These are phyloP conservation scores for Verticillium nonalfalfae DNA, from an alignment of 2,329 filamentous ascomycete species.

Conservation along the genomic window DNA sequence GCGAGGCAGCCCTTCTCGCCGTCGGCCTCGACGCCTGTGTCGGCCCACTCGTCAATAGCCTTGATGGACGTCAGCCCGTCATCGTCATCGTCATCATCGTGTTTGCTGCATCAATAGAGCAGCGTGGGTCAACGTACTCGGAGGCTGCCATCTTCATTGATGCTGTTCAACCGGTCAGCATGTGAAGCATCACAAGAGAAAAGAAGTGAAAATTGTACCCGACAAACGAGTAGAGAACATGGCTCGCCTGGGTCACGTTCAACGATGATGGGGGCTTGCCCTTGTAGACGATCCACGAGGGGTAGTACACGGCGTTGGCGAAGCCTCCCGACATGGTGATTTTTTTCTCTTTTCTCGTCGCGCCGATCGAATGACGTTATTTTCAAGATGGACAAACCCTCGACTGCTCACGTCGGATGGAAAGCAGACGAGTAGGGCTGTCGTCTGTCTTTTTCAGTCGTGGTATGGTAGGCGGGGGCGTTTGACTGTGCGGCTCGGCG, in stretches of 20 bases:
- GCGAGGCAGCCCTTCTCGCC: constrained; percentile 53
- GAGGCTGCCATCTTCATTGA: constrained; percentile 24
- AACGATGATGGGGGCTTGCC: constrained; percentile 53
- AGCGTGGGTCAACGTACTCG: constrained; percentile 27
- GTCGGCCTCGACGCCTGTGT: constrained; percentile 53
- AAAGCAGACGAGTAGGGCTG: neutral
- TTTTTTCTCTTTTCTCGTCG: neutral
- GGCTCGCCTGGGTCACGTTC: constrained; percentile 50
- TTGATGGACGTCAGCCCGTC: constrained; percentile 5
- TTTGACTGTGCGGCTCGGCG: neutral
- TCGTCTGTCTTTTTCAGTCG: neutral
- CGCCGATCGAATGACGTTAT: neutral
- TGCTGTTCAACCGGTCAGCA: constrained; percentile 17
- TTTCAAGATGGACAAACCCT: neutral
- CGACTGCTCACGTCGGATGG: neutral
- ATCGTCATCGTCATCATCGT: no score
- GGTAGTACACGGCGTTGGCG: constrained; percentile 50
- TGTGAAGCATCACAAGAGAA: neutral
- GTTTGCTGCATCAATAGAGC: no score
- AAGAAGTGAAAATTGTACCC: constrained; percentile 21
- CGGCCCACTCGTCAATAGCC: constrained; percentile 56
- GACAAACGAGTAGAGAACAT: constrained; percentile 61
- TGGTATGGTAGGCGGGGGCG: neutral
- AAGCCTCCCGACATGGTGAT: constrained; percentile 9
- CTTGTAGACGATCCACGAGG: constrained; percentile 58